Conservation (phyloP, 2,329 filamentous ascomycete species). For the Pseudopithomyces chartarum region DNA sequence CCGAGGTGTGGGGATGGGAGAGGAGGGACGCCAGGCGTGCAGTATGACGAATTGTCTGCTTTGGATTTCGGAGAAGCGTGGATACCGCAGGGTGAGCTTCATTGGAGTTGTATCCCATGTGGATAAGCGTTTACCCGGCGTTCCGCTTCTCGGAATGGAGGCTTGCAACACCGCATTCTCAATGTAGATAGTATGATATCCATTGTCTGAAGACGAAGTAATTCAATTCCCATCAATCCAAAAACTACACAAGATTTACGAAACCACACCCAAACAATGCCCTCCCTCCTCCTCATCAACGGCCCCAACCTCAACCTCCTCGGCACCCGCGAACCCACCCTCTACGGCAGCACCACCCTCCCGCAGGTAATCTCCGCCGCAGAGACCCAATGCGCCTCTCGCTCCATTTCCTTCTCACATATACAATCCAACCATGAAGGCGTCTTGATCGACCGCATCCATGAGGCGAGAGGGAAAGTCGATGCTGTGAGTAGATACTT, state of each 20-base stretch:
- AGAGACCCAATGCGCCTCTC: conserved; percentile 57
- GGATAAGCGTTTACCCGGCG: conserved; percentile 7
- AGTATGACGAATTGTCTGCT: conserved; percentile 3
- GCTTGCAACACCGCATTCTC: not conserved
- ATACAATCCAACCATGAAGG: conserved; percentile 84
- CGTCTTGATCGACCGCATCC: conserved; percentile 73
- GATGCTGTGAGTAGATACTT: conserved; percentile 57
- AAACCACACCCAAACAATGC: conserved; percentile 35
- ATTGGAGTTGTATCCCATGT: too few relatives aligned
- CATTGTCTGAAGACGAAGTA: too few relatives aligned
- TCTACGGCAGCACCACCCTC: conserved; percentile 75
- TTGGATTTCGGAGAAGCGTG: not conserved
- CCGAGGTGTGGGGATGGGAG: not conserved
- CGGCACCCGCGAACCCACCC: conserved; percentile 72
- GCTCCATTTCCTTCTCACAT: conserved; percentile 22
- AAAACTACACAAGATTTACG: not conserved
- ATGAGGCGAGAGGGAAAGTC: conserved; percentile 63
- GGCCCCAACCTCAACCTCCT: conserved; percentile 85
- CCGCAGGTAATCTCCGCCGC: conserved; percentile 61
- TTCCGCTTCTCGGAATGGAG: conserved; percentile 6
- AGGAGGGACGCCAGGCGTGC: not conserved
- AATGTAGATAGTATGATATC: not conserved
- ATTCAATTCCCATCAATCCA: not conserved
- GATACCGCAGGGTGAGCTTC: not conserved
- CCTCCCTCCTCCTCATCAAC: conserved; percentile 72